These are phyloP conservation scores for Gaeumannomyces sp. DNA, from an alignment of 2,329 filamentous ascomycete species.

Conservation along the genomic window DNA sequence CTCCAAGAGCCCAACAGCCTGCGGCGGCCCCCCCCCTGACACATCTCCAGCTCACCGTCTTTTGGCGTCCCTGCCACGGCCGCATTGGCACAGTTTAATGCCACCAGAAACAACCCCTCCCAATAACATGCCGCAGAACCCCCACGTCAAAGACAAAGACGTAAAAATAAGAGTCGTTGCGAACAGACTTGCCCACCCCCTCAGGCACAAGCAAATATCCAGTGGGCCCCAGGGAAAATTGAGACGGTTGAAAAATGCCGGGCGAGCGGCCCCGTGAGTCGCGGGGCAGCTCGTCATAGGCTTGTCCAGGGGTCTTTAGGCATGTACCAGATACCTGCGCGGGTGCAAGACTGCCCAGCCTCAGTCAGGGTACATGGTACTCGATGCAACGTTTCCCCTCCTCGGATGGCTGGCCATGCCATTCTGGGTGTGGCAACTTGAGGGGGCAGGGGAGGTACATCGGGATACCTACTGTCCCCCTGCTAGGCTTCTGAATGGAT, in stretches of 20 bases:
- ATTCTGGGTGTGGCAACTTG: neutral
- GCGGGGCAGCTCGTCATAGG: neutral
- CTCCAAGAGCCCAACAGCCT: neutral
- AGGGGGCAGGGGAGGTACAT: neutral
- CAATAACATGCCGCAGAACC: too few relatives aligned
- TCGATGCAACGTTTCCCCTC: neutral
- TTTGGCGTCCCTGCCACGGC: neutral
- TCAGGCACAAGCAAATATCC: neutral
- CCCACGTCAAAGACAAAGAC: neutral
- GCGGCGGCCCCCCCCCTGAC: neutral
- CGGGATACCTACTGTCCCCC: neutral
- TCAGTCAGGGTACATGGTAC: neutral
- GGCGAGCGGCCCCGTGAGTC: neutral
- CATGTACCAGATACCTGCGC: neutral
- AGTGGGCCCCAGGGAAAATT: neutral
- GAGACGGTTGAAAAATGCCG: neutral
- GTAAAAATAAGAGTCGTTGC: neutral
- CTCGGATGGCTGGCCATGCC: neutral
- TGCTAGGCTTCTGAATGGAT: neutral
- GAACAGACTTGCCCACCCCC: neutral
- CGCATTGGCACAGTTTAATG: neutral
- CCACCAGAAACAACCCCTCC: neutral
- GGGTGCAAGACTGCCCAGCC: too few relatives aligned
- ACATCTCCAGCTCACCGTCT: neutral
- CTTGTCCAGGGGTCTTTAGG: neutral